Base-by-base conservation (phyloP, 257 asterid genomes). In the Jacaranda copaia region DNA sequence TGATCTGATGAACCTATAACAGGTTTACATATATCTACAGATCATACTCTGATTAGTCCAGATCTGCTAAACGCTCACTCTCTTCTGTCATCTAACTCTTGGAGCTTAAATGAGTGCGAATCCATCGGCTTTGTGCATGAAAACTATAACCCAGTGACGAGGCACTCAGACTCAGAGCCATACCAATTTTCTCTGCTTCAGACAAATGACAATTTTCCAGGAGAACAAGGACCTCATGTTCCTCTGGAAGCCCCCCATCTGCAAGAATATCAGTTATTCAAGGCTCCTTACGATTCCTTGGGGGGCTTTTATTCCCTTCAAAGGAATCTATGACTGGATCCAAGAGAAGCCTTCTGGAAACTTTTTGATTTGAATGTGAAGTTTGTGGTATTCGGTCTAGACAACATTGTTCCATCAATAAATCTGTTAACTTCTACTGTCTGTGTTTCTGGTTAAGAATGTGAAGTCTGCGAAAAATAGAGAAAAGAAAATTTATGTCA, bases 1-100 rank as follows among this genome's bases (percentile, higher is more conserved):
- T 25, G 36, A 20, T 48, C 4, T 55, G 66, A 55, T 53, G 39
- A 14, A 43, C 5, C 35, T 68, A 1, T 76, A 52, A 35, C 83
- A 77, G 86, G 90, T 45, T 25, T 64, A 46, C 74, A 73, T 8
- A 79, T 52, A 25, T 15, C 65, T 5, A 58, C 20, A n/a, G 25
- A 42, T 6, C 65, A 68, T 71, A 45, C 82, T 20, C 45, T 71
- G 1, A 67, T 61, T 35, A 75, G 59, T 40, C 75, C 86, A n/a
- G 83, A 87, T 38, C 73, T 84, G 49, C 16, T 73, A 36, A 74
- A 77, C 61, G 88, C 81, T 82, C 85, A 66, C 87, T 89, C 94
- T 85, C 89, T 84, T 84, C 90, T 89, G 89, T 89, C 94, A 81
- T 55, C 86, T 0, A 76, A 67, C 62, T 43, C 81, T 0, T 80